These are phyloP conservation scores for Kazachstania psychrophila DNA, from an alignment of 805 yeast genomes.

Conservation along the genomic window DNA sequence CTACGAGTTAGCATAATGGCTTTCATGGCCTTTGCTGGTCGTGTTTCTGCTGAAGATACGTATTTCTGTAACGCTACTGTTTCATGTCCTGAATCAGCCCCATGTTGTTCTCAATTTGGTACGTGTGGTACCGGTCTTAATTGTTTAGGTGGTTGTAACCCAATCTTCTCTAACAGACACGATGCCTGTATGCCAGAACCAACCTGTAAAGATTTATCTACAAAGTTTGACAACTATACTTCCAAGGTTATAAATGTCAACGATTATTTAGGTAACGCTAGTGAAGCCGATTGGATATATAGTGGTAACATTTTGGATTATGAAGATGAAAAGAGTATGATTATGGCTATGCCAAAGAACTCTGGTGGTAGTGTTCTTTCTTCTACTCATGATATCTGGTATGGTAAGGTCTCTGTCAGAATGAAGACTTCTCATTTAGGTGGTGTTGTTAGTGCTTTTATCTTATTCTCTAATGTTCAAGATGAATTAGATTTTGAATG, in stretches of 20 bases:
- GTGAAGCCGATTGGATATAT: slow-evolving; percentile 59
- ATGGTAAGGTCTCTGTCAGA: slow-evolving; percentile 65
- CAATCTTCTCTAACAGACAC: slow-evolving; percentile 48
- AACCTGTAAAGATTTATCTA: slow-evolving; percentile 44
- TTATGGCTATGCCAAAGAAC: slow-evolving; percentile 71
- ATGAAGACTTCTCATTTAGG: slow-evolving; percentile 63
- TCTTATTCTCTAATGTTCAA: slow-evolving; percentile 71
- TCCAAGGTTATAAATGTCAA: slow-evolving; percentile 29
- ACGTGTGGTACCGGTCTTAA: slow-evolving; percentile 62
- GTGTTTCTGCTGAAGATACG: slow-evolving; percentile 7
- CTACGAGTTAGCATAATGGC: no score
- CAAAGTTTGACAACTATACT: slow-evolving; percentile 33
- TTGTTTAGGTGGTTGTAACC: slow-evolving; percentile 86
- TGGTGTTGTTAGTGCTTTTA: slow-evolving; percentile 81
- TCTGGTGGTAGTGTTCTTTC: slow-evolving; percentile 73
- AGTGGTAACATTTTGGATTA: slow-evolving; percentile 46
- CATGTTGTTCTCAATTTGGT: slow-evolving; percentile 82
- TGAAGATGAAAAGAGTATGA: slow-evolving; percentile 42
- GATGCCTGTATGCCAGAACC: slow-evolving; percentile 85
- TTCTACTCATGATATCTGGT: slow-evolving; percentile 76
- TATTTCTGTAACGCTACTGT: slow-evolving; percentile 43
- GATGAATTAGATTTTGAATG: slow-evolving; percentile 89
- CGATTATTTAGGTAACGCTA: slow-evolving; percentile 61
- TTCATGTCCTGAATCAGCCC: slow-evolving; percentile 66
- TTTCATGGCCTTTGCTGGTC: background rate